These are phyloP conservation scores for Gautieria morchelliformis DNA, from an alignment of 768 basidiomycete genomes.

Conservation along the genomic window DNA sequence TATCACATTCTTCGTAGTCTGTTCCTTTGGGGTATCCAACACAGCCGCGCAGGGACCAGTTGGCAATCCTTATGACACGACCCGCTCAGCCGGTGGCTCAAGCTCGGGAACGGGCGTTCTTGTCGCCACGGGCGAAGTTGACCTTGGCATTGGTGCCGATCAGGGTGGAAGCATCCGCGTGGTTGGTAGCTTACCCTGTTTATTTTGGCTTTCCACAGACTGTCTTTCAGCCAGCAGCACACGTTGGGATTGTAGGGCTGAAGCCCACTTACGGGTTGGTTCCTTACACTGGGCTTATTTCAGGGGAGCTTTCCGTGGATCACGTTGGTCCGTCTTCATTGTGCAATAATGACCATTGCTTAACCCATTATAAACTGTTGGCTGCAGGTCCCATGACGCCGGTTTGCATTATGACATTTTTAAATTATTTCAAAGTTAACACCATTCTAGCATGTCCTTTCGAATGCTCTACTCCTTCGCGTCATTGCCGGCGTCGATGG, in stretches of 20 bases:
- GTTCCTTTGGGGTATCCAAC: conserved; percentile 27
- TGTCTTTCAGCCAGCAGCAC: conserved; percentile 25
- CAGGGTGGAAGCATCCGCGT: conserved; percentile 37
- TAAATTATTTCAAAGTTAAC: neutral
- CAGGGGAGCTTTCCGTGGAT: conserved; percentile 30
- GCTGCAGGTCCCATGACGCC: conserved; percentile 1
- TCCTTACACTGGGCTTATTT: conserved; percentile 37
- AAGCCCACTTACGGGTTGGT: conserved; percentile 37
- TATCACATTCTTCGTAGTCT: conserved; percentile 16
- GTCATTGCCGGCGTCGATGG: conserved; percentile 37
- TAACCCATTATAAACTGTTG: neutral
- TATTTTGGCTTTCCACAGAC: neutral
- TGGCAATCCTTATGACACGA: conserved; percentile 32
- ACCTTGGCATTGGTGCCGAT: conserved; percentile 39
- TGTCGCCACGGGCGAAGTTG: conserved; percentile 28
- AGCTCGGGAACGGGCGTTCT: conserved; percentile 34
- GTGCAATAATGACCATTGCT: neutral
- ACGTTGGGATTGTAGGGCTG: conserved; percentile 34
- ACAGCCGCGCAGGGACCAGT: conserved; percentile 31
- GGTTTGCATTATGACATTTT: neutral
- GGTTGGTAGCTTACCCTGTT: neutral
- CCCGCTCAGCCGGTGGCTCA: conserved; percentile 35
- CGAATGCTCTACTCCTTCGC: conserved; percentile 31
- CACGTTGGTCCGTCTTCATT: conserved; percentile 23
- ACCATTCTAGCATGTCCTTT: conserved; percentile 19